Evolutionary conservation across 169 alveolate species (phyloP), one percentile per base, ranked within the genome.

Genomic region (Eimeria praecox): DNA sequence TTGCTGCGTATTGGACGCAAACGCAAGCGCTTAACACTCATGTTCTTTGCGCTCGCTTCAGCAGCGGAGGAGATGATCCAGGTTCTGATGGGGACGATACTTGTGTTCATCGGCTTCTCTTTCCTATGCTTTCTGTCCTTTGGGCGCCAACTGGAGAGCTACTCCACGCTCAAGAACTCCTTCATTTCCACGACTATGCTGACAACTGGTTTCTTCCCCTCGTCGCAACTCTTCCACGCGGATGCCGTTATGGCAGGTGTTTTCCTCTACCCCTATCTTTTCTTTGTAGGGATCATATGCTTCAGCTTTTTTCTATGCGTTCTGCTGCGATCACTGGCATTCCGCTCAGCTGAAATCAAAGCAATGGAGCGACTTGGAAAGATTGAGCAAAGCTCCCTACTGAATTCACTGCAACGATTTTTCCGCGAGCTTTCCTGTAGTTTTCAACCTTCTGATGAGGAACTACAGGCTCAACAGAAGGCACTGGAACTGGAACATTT

Each of bases 1-100:
- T 24, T 73, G 42, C 95, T 90, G 44, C 88, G 95, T 33, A 20
- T 75, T 77, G 82, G 82, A 18, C 88, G 80, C 62, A 90, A 56
- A 52, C 73, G 95, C 54, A 90, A 77, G 42, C 95, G 90, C 69
- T 18, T 56, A 56, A 80, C 85, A 56, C 73, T 77, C 49, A 52
- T 90, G 89, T 90, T 90, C 80, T 90, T 90, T 64, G 82, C 95
- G 16, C 82, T 90, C 8, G 64, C 62, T 33, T 77, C 83, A n/a
- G 95, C 95, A 18, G 49, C 64, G 59, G 75, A 75, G 46, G 89
- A 90, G 46, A 77, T 90, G 78, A 22, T 90, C 59, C 85, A 66
- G 54, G 77, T 90, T 24, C 30, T 73, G 30, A 52, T 73, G 59
- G 64, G 78, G 24, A 40, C 85, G 46, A 42, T 40, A n/a, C 66